phyloP scores from a whole-genome alignment of 306 rosid species.

The Inga oerstediana region DNA sequence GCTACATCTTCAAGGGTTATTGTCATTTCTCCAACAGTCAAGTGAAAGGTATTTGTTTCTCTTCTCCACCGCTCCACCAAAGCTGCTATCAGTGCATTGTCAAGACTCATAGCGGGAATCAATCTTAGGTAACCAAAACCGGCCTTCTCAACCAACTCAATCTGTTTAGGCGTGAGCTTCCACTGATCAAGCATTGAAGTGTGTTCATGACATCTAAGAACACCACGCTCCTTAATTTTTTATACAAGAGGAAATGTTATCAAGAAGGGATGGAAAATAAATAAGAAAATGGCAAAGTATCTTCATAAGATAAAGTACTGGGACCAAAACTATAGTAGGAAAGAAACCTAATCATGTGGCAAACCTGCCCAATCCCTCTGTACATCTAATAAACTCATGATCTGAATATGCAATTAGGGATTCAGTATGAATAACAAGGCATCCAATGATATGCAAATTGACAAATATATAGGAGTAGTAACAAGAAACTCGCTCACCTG shows the following conservation, averaged over 20 bases:
- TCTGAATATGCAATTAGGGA: neutral
- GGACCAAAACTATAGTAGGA: neutral
- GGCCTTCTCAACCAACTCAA: slow-evolving; percentile 80
- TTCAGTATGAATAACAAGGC: slow-evolving; percentile 16
- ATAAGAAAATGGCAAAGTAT: neutral
- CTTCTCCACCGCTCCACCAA: slow-evolving; percentile 96
- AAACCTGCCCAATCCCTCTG: neutral
- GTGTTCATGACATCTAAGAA: slow-evolving; percentile 94
- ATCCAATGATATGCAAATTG: neutral
- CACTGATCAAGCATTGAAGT: slow-evolving; percentile 93
- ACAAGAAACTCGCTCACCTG: slow-evolving; percentile 52
- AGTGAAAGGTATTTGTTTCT: slow-evolving; percentile 94
- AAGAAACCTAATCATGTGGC: neutral
- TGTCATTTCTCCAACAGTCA: slow-evolving; percentile 85
- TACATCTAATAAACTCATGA: neutral
- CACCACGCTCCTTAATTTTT: slow-evolving; percentile 74
- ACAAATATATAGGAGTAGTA: neutral
- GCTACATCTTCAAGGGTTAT: slow-evolving; percentile 94
- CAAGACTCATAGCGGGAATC: slow-evolving; percentile 86
- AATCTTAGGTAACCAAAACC: slow-evolving; percentile 78
- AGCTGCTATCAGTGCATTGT: slow-evolving; percentile 89
- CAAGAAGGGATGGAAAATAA: neutral
- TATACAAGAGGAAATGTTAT: neutral
- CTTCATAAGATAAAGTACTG: neutral
- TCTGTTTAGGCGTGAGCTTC: slow-evolving; percentile 77